Conservation (phyloP, 495 filamentous ascomycete genomes). For the Penicillium steckii region DNA sequence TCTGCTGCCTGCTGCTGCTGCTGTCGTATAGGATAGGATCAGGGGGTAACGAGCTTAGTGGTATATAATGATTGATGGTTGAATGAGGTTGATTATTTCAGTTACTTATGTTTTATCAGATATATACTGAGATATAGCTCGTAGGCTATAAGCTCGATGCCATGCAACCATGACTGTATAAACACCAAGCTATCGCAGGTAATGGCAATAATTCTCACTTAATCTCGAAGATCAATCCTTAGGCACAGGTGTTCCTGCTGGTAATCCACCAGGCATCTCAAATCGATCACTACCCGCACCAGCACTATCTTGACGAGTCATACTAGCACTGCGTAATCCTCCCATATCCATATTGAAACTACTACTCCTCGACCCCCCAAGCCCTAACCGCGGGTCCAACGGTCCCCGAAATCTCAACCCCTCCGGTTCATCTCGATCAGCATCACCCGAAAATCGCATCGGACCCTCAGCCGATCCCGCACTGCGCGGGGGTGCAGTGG, state of each 20-base stretch:
- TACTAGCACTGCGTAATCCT: slow-evolving; percentile 35
- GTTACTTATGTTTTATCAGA: not conserved
- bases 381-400: slow-evolving; percentile 29
- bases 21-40: slow-evolving; percentile 9
- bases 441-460: slow-evolving; percentile 22
- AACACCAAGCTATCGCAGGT: not conserved
- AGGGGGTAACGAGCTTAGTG: slow-evolving; percentile 1
- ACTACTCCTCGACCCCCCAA: slow-evolving; percentile 38
- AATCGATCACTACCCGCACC: slow-evolving; percentile 33
- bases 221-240: slow-evolving; percentile 1
- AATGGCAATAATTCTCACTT: not conserved
- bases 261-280: slow-evolving; percentile 35
- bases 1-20: slow-evolving; percentile 23
- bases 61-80: slow-evolving; percentile 17
- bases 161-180: not conserved
- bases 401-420: slow-evolving; percentile 38
- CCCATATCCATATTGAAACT: slow-evolving; percentile 41
- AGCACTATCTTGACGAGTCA: slow-evolving; percentile 34
- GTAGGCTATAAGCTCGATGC: too few relatives aligned
- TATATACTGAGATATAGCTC: not conserved
- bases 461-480: slow-evolving; percentile 31
- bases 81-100: not conserved
- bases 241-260: slow-evolving; percentile 15
- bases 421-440: slow-evolving; percentile 26
- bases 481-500: slow-evolving; percentile 37